Evolutionary conservation across 2,329 filamentous ascomycete genomes (phyloP), one percentile per base, ranked within the genome.

Genomic region (Botryotinia convoluta): DNA sequence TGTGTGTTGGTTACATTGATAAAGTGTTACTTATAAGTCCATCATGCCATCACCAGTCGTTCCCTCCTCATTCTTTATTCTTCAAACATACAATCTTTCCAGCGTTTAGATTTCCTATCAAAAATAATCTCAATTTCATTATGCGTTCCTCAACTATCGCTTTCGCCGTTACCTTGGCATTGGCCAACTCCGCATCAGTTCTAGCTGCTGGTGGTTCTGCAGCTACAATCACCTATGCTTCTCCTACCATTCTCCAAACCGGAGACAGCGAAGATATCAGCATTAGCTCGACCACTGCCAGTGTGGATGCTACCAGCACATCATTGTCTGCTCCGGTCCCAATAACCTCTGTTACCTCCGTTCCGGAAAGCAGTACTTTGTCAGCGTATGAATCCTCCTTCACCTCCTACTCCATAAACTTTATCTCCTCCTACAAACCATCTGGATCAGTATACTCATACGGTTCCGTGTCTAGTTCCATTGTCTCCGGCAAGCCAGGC

Each of bases 61-160:
- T 67, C 45, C 26, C 45, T 20, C 12, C 22, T 59, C 44, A 26
- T 59, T 45, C 45, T 54, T 45, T 26, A 14, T 26, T 57, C 39
- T 44, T 59, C 70, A 65, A 67, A 67, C 60, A 72, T 37, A 72
- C 44, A 20, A 37, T 44, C 37, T 42, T n/a, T 67, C 29, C 37
- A 59, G 35, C 61, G 32, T 60, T 32, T 48, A 57, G 14, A n/a
- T 48, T 29, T 60, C 54, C 29, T 26, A 65, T 32, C 32, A n/a
- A 68, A 54, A 54, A 37, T 20, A n/a, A 60, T 54, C n/a, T 57
- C 65, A 57, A 32, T 59, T 59, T 72, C 70, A 72, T 45, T 5
- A 72, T 72, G 71, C 71, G 71, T 72, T 72, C 71, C 22, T 72
- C 71, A 32, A 72, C 71, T 45, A 39, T 72, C 62, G 63, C 54